Evolutionary conservation across 208 protist genomes (phyloP).

Genomic region (Acanthamoeba polyphaga): DNA sequence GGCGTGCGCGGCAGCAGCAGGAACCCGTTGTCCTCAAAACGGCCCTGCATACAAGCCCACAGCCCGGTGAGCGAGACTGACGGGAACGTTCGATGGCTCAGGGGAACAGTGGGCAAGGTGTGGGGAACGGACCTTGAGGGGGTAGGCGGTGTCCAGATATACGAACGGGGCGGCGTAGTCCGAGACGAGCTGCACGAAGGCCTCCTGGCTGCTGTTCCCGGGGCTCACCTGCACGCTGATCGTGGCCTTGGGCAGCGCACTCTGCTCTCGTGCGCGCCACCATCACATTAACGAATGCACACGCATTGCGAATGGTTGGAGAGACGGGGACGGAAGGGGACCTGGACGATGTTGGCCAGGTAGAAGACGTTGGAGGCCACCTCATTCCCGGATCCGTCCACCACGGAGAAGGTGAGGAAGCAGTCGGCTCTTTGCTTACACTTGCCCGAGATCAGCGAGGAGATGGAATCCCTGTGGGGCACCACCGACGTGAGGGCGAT

Average conservation of each 20-base stretch:
- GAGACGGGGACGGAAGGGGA: background rate
- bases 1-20: background rate
- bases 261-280: background rate
- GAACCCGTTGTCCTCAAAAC: constrained; percentile 11
- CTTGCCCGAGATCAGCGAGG: background rate
- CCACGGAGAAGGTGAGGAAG: constrained; percentile 12
- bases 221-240: background rate
- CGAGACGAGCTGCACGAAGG: background rate
- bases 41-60: background rate
- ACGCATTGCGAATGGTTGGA: background rate
- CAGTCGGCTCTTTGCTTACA: constrained; percentile 31
- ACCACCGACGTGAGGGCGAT: background rate
- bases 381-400: background rate
- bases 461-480: background rate
- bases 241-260: background rate
- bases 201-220: background rate
- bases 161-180: background rate
- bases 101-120: too few relatives aligned
- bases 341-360: background rate
- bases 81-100: too few relatives aligned
- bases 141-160: background rate
- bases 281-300: background rate
- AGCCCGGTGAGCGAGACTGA: too few relatives aligned
- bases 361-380: constrained; percentile 14
- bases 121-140: background rate